Evolutionary conservation across 2,329 filamentous ascomycete species (phyloP), one percentile per base, ranked within the genome.

Genomic region (Alternaria rosae): DNA sequence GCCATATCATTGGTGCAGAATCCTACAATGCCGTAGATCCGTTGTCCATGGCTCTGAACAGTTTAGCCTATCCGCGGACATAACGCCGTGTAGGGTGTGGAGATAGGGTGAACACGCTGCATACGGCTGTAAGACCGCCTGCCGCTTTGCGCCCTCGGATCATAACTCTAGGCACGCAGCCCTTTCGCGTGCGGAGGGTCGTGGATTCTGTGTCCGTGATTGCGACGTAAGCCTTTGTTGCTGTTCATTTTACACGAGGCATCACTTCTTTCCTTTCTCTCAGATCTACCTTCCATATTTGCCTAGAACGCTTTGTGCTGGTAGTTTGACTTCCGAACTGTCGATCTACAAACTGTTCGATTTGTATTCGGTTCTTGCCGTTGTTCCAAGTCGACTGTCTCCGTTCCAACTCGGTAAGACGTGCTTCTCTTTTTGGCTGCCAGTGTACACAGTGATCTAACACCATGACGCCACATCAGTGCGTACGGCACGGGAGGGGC

Each of bases 331-430:
- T 12, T 57, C 5, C 23, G 11, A 15, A 45, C n/a, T 47, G 21
- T 30, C 54, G 25, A 42, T 55, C 30, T 43, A 35, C 42, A 32
- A 32, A 35, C 12, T 25, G 13, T 28, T 30, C 32, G 32, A 45
- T 25, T 54, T 38, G 42, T 50, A 23, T 32, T n/a, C 28, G 30
- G 20, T 42, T 28, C 44, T 48, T 42, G 43, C 45, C 25, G 44
- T 42, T 21, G 28, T 23, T 52, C 55, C 50, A 20, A 38, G 35
- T 23, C 44, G 20, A 57, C 47, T 28, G 44, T 48, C 28, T 45
- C 48, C 32, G 12, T 59, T 28, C 42, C 10, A 25, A 13, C 32
- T 61, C 42, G 59, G 62, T 62, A 62, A 62, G 59, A 52, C 35
- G 51, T 57, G 21, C 41, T 53, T 54, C 44, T 38, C 21, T 55